These are phyloP conservation scores for Begonia masoniana DNA, from an alignment of 306 rosid genomes.

Conservation along the genomic window DNA sequence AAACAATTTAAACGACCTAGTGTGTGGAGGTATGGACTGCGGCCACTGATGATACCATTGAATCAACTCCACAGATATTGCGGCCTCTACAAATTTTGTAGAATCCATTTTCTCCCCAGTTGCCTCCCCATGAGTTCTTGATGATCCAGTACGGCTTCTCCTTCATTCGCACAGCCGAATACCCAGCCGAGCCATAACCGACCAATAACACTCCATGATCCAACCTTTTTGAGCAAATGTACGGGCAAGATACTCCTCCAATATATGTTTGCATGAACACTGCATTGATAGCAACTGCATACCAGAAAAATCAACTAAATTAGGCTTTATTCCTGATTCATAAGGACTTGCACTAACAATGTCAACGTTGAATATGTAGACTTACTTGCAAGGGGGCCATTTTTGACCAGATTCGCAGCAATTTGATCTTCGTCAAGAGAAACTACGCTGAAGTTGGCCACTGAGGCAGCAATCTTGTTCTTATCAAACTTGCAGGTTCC, in stretches of 20 bases:
- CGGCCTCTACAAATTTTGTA: slow-evolving; percentile 85
- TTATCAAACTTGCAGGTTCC: slow-evolving; percentile 75
- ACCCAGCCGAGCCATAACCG: slow-evolving; percentile 68
- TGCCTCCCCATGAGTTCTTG: slow-evolving; percentile 89
- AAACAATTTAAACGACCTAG: slow-evolving; percentile 9
- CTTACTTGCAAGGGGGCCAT: slow-evolving; percentile 91
- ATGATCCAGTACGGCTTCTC: slow-evolving; percentile 94
- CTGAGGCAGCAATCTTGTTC: slow-evolving; percentile 69
- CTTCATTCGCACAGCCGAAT: slow-evolving; percentile 72
- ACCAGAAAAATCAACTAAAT: slow-evolving; percentile 4
- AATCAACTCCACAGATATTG: slow-evolving; percentile 81
- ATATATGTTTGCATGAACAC: slow-evolving; percentile 90
- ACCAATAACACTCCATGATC: slow-evolving; percentile 87
- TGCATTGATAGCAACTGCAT: slow-evolving; percentile 88
- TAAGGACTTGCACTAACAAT: not conserved
- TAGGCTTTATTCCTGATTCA: no score
- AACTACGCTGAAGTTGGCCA: slow-evolving; percentile 78
- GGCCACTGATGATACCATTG: slow-evolving; percentile 76
- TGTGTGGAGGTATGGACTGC: slow-evolving; percentile 32
- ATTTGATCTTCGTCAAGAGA: slow-evolving; percentile 88
- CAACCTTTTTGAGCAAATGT: slow-evolving; percentile 59
- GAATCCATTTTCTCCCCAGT: slow-evolving; percentile 88
- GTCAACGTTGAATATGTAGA: not conserved
- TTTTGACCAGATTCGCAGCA: slow-evolving; percentile 84
- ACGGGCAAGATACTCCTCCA: slow-evolving; percentile 93